These are phyloP conservation scores for Coemansia sp. DNA, from an alignment of 192 early-diverging fungal genomes.

Conservation along the genomic window DNA sequence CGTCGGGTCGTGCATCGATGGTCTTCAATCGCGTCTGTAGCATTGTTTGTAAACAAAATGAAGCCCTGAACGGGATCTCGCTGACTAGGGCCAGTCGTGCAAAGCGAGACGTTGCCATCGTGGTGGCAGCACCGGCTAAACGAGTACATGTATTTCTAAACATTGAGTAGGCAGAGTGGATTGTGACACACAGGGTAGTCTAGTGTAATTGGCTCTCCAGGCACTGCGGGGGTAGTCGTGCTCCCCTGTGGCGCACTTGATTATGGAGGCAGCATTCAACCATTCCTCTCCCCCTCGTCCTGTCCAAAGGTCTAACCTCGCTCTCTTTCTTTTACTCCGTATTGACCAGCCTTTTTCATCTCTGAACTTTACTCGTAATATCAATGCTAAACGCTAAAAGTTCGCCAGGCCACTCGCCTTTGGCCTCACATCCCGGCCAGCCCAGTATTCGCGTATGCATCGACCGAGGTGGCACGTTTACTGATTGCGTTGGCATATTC, in stretches of 20 bases:
- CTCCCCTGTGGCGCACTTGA: background rate
- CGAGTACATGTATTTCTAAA: too few relatives aligned
- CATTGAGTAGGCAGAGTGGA: too few relatives aligned
- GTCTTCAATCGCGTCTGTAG: constrained; percentile 15
- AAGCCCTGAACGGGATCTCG: background rate
- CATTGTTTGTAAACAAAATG: background rate
- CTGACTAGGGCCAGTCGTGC: constrained; percentile 1
- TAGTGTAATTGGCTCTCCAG: too few relatives aligned
- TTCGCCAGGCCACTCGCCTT: constrained; percentile 5
- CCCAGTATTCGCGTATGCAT: constrained; percentile 63
- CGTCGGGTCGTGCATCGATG: constrained; percentile 8
- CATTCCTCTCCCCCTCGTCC: background rate
- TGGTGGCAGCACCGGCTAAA: background rate
- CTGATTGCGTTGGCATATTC: constrained; percentile 88
- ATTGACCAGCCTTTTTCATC: too few relatives aligned
- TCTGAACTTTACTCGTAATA: background rate
- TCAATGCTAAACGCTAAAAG: background rate
- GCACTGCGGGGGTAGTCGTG: background rate
- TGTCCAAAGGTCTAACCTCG: background rate
- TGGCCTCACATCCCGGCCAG: constrained; percentile 16
- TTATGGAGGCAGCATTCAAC: background rate
- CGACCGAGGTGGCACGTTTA: constrained; percentile 97
- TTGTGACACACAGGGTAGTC: too few relatives aligned
- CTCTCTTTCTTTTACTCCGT: background rate
- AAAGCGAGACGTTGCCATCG: background rate